Evolutionary conservation across 345 rosid genomes (phyloP).

Genomic region (Moricandia arvensis): DNA sequence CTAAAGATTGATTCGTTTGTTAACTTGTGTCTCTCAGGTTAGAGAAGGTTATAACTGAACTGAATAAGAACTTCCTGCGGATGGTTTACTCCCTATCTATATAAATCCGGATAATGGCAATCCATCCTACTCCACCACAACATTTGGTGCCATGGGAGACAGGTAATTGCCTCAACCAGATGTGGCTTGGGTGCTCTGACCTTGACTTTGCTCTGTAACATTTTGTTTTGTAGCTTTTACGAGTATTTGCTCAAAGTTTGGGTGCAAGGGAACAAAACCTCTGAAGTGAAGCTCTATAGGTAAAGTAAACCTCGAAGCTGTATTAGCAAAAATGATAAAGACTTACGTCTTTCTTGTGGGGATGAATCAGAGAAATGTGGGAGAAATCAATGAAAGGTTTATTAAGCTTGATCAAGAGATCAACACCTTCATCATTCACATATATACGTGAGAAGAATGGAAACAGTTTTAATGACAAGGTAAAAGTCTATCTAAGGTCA

Average conservation of each 20-base stretch:
- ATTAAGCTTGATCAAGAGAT: constrained; percentile 65
- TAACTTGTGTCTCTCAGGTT: constrained; percentile 48
- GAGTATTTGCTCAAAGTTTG: constrained; percentile 98
- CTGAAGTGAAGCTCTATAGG: constrained; percentile 74
- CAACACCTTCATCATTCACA: constrained; percentile 85
- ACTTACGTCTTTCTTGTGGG: constrained; percentile 4
- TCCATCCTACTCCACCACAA: constrained; percentile 65
- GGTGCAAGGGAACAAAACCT: constrained; percentile 95
- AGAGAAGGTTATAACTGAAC: constrained; percentile 70
- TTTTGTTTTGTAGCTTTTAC: constrained; percentile 64
- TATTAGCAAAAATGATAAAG: not conserved
- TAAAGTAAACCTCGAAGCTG: constrained; percentile 25
- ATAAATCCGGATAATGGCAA: constrained; percentile 60
- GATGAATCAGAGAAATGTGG: constrained; percentile 87
- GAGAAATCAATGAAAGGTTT: constrained; percentile 98
- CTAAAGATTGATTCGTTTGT: constrained; percentile 4
- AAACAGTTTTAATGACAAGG: constrained; percentile 63
- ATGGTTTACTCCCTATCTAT: constrained; percentile 94
- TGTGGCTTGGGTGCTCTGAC: not conserved
- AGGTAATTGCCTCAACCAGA: constrained; percentile 50
- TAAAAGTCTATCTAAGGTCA: constrained; percentile 28
- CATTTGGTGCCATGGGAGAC: constrained; percentile 99
- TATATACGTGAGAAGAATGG: constrained; percentile 90
- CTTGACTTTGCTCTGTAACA: not conserved
- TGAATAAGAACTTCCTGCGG: constrained; percentile 83